Percentiles rank a stretch among this genome's conserved stretches.
Evolutionary conservation across 352 stramenopile genomes (phyloP).

Genomic region (Blastocystis sp.): DNA sequence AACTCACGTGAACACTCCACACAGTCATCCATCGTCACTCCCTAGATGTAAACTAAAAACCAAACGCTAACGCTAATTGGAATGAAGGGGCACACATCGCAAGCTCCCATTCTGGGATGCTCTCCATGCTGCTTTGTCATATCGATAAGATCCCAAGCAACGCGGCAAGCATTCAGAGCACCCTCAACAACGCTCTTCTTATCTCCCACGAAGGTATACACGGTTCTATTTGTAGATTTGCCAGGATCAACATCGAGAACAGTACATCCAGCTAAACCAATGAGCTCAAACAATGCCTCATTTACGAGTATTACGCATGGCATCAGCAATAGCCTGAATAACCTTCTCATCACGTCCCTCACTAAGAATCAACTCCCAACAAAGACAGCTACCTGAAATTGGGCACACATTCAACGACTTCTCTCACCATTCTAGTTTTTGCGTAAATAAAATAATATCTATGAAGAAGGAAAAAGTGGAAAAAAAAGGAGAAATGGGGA

Average conservation of each 20-base stretch:
- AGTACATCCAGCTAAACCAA: constrained; percentile 57
- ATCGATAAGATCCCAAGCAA: constrained; percentile 65
- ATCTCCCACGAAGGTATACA: constrained; percentile 65
- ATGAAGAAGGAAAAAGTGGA: background rate
- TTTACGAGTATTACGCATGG: constrained; percentile 62
- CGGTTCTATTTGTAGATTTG: constrained; percentile 64
- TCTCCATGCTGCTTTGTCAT: constrained; percentile 65
- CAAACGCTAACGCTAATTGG: constrained; percentile 56
- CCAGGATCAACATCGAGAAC: constrained; percentile 65
- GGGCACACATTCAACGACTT: constrained; percentile 65
- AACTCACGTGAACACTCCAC: constrained; percentile 64
- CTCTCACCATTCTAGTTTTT: constrained; percentile 12
- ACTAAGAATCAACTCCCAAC: background rate
- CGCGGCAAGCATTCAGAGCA: constrained; percentile 64
- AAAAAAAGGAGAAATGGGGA: constrained; percentile 37
- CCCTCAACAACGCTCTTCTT: constrained; percentile 62
- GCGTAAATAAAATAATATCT: constrained; percentile 17
- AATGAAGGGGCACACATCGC: constrained; percentile 66
- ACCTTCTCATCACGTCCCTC: constrained; percentile 63
- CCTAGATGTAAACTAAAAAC: background rate
- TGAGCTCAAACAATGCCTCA: background rate
- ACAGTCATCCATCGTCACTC: constrained; percentile 65
- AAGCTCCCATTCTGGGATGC: constrained; percentile 65
- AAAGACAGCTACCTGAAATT: constrained; percentile 62
- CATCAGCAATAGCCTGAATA: constrained; percentile 65